Evolutionary conservation across 805 yeast genomes (phyloP).

Genomic region (Kluyveromyces aestuarii): DNA sequence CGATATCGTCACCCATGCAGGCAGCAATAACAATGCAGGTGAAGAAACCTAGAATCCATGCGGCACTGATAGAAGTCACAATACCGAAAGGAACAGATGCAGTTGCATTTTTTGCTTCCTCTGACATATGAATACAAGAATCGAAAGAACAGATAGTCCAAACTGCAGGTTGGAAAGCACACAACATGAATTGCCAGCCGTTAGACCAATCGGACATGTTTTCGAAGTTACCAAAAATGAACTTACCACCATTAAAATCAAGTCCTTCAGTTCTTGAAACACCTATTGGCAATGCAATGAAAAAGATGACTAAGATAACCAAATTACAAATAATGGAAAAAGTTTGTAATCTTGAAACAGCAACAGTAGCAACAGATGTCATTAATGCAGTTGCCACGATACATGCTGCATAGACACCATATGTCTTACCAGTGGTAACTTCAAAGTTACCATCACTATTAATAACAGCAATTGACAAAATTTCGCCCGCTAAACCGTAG

Average conservation of each 20-base stretch:
- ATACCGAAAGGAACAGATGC: constrained; percentile 58
- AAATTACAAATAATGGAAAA: constrained; percentile 44
- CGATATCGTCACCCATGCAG: constrained; percentile 38
- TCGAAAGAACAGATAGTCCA: constrained; percentile 74
- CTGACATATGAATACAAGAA: constrained; percentile 62
- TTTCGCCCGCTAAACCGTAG: constrained; percentile 48
- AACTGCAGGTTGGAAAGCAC: constrained; percentile 51
- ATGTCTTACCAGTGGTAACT: constrained; percentile 41
- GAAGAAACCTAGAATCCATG: constrained; percentile 49
- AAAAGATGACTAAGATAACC: constrained; percentile 39
- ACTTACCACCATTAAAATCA: constrained; percentile 38
- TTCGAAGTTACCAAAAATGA: constrained; percentile 43
- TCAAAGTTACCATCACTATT: constrained; percentile 39
- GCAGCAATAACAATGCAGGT: constrained; percentile 46
- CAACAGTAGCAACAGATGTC: constrained; percentile 44
- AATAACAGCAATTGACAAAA: constrained; percentile 44
- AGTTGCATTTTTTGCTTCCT: constrained; percentile 56
- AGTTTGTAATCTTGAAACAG: constrained; percentile 46
- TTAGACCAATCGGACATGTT: constrained; percentile 45
- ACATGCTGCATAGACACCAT: constrained; percentile 54
- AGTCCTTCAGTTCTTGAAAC: constrained; percentile 18
- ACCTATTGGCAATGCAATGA: constrained; percentile 57
- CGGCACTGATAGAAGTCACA: constrained; percentile 43
- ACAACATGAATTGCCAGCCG: constrained; percentile 46
- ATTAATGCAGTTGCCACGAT: constrained; percentile 38